Percentiles rank a stretch among this genome's conserved stretches.
phyloP scores from a whole-genome alignment of 345 rosid species.

The Eucalyptus caleyi region DNA sequence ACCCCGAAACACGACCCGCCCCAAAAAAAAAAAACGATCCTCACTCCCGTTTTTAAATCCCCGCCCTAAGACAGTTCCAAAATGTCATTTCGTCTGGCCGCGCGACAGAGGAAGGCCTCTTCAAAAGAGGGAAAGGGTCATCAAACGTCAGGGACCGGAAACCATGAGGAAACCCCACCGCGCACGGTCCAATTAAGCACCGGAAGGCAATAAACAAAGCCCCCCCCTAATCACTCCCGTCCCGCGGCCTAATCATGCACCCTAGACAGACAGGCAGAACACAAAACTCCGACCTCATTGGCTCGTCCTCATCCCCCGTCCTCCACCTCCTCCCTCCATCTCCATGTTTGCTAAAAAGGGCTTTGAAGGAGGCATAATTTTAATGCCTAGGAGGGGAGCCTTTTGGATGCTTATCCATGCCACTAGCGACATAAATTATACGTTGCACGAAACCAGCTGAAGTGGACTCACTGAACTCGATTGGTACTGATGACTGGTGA shows the following conservation, averaged over 20 bases:
- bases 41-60: background rate
- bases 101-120: background rate
- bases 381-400: background rate
- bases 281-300: constrained; percentile 38
- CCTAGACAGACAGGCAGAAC: constrained; percentile 33
- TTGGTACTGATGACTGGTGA: background rate
- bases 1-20: background rate
- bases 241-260: constrained; percentile 6
- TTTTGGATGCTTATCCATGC: constrained; percentile 22
- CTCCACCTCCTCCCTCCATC: background rate
- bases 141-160: background rate
- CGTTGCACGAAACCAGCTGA: background rate
- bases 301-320: constrained; percentile 8
- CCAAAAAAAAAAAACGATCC: background rate
- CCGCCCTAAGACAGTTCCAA: background rate
- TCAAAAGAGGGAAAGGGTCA: background rate
- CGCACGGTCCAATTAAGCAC: background rate
- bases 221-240: background rate
- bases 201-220: background rate
- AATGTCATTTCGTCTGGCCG: background rate
- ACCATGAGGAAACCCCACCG: background rate
- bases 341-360: background rate
- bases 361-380: background rate
- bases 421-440: background rate
- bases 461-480: constrained; percentile 2